phyloP scores from a whole-genome alignment of 352 stramenopile species.

The Phytopythium kandeliae region DNA sequence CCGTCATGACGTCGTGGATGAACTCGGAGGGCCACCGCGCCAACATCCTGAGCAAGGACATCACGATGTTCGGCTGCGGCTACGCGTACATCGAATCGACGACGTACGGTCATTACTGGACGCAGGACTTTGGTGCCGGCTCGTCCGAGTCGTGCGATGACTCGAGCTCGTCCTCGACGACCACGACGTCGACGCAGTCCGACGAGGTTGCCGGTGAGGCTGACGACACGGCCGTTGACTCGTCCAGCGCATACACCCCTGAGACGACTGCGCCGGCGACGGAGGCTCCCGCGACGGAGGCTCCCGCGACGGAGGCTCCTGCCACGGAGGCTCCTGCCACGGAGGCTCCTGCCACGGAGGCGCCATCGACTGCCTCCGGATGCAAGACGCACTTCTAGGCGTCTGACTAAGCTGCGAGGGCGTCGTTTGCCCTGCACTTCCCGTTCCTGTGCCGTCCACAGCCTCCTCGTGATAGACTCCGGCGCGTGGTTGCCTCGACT shows the following conservation, averaged over 20 bases:
- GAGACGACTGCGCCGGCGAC: conserved; percentile 10
- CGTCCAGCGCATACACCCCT: neutral
- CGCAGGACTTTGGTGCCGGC: conserved; percentile 20
- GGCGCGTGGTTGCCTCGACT: neutral
- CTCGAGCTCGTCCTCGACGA: conserved; percentile 2
- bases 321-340: conserved; percentile 4
- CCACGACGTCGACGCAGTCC: conserved; percentile 5
- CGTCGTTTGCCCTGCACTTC: neutral
- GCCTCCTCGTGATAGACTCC: conserved; percentile 1
- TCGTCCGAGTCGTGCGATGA: conserved; percentile 21
- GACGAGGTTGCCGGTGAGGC: conserved; percentile 16
- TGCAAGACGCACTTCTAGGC: conserved; percentile 20
- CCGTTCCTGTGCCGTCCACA: neutral
- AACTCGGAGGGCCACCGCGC: conserved; percentile 28
- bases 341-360: conserved; percentile 3
- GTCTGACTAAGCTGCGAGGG: neutral
- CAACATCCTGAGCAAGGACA: conserved; percentile 29
- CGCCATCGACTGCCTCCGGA: neutral
- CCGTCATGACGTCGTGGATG: conserved; percentile 38
- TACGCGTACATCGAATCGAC: conserved; percentile 21
- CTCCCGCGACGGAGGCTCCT: conserved; percentile 4
- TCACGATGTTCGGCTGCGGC: conserved; percentile 35
- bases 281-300: conserved; percentile 8
- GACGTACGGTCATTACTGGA: conserved; percentile 29
- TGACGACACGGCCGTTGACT: conserved; percentile 3